Percentiles rank a stretch among this genome's conserved stretches.
These are phyloP conservation scores for Pseudotsuga menziesii DNA, from an alignment of 75 land plant genomes.

Conservation along the genomic window DNA sequence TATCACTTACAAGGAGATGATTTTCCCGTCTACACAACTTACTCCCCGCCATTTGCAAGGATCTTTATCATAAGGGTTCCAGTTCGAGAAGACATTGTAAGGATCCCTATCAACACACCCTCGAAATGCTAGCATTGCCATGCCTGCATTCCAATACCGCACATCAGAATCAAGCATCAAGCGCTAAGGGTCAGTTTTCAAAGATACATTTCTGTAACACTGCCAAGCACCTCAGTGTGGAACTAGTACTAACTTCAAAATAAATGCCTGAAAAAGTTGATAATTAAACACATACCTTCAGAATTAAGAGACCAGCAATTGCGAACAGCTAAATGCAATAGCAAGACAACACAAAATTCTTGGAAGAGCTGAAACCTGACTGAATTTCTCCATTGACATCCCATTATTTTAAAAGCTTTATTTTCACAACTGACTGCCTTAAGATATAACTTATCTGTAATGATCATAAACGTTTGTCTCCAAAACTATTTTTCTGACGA, in stretches of 20 bases:
- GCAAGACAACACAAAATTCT: not conserved
- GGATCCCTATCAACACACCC: conserved; percentile 42
- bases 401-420: conserved; percentile 5
- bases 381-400: conserved; percentile 7
- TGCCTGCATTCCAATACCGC: conserved; percentile 34
- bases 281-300: conserved; percentile 16
- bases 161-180: not conserved
- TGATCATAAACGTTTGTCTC: not conserved
- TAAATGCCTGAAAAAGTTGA: not conserved
- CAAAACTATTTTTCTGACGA: not conserved
- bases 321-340: not conserved
- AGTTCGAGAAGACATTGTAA: conserved; percentile 34
- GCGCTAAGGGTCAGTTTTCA: not conserved
- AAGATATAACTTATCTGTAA: too few species aligned
- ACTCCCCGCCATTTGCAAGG: conserved; percentile 74
- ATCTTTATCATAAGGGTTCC: conserved; percentile 47
- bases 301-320: conserved; percentile 16
- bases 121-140: conserved; percentile 46
- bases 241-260: not conserved
- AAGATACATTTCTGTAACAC: not conserved
- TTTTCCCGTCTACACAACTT: conserved; percentile 38
- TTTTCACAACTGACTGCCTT: not conserved
- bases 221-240: not conserved
- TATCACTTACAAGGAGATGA: conserved; percentile 42
- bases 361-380: conserved; percentile 9